Conservation (phyloP, 2,329 filamentous ascomycete genomes). For the Zasmidium citrigriseum region DNA sequence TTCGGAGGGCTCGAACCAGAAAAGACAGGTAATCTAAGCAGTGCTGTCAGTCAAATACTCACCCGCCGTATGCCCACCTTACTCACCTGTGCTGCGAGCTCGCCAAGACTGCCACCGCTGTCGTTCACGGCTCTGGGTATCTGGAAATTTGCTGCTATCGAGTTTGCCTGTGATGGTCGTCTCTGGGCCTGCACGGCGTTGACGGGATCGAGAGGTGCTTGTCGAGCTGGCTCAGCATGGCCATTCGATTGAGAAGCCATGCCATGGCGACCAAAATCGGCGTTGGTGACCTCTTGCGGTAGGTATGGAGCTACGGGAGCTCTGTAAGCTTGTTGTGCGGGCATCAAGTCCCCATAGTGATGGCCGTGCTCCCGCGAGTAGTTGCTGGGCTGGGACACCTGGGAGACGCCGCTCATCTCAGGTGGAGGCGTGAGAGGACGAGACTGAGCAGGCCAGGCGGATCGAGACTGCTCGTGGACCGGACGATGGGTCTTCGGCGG, state of each 20-base stretch:
- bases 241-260: slow-evolving; percentile 13
- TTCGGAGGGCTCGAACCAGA: slow-evolving; percentile 94
- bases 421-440: slow-evolving; percentile 37
- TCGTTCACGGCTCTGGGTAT: slow-evolving; percentile 76
- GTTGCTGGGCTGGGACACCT: slow-evolving; percentile 21
- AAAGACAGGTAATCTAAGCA: slow-evolving; percentile 85
- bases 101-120: slow-evolving; percentile 72
- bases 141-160: slow-evolving; percentile 58
- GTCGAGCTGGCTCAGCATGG: slow-evolving; percentile 23
- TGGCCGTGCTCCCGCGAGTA: slow-evolving; percentile 31
- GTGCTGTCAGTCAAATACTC: not conserved
- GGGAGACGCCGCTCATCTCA: slow-evolving; percentile 36
- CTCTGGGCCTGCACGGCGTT: slow-evolving; percentile 15
- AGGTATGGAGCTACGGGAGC: slow-evolving; percentile 23
- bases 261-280: slow-evolving; percentile 12
- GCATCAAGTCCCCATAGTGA: slow-evolving; percentile 25
- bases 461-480: slow-evolving; percentile 15
- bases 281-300: slow-evolving; percentile 16
- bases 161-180: slow-evolving; percentile 33
- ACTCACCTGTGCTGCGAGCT: slow-evolving; percentile 79
- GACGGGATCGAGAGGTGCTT: slow-evolving; percentile 12
- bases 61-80: not conserved
- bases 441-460: slow-evolving; percentile 22
- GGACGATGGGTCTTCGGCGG: slow-evolving; percentile 11
- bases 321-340: slow-evolving; percentile 23